Conservation (phyloP, 2,329 filamentous ascomycete species). For the Elsinoe australis region DNA sequence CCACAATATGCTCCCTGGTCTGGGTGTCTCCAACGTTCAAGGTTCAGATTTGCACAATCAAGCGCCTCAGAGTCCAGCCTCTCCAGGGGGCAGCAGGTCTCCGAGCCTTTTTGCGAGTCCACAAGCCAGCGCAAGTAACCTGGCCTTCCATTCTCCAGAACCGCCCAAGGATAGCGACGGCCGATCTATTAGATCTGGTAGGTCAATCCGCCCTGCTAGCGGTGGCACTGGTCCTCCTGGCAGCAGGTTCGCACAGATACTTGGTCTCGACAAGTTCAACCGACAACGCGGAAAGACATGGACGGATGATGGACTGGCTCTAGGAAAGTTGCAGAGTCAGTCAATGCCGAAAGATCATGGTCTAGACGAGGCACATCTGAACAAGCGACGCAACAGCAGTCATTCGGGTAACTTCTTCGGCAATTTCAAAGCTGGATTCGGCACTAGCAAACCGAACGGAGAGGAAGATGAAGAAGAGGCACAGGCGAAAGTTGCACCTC, state of each 20-base stretch:
- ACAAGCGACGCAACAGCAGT: conserved; percentile 45
- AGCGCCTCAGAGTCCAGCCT: conserved; percentile 38
- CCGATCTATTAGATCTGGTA: conserved; percentile 43
- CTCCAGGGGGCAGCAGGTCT: conserved; percentile 36
- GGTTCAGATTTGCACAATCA: conserved; percentile 20
- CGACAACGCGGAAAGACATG: conserved; percentile 55
- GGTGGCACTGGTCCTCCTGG: conserved; percentile 35
- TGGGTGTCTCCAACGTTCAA: conserved; percentile 21
- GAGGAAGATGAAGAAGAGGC: conserved; percentile 18
- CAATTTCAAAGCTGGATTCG: conserved; percentile 30
- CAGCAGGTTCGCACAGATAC: conserved; percentile 51
- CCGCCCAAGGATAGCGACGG: conserved; percentile 38
- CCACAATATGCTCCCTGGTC: conserved; percentile 34
- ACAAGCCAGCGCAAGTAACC: conserved; percentile 39
- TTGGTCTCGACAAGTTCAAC: conserved; percentile 50
- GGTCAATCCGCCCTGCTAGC: conserved; percentile 41
- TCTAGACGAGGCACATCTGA: not conserved
- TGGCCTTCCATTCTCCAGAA: conserved; percentile 42
- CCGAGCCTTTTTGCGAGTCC: conserved; percentile 43
- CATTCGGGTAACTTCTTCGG: conserved; percentile 42
- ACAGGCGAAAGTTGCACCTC: conserved; percentile 31
- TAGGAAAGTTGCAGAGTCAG: conserved; percentile 67
- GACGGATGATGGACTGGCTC: conserved; percentile 53
- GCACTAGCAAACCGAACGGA: conserved; percentile 1
- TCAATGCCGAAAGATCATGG: conserved; percentile 54